Evolutionary conservation across 768 basidiomycete genomes (phyloP), one percentile per base, ranked within the genome.

Genomic region (Agrocybe chaxingu): DNA sequence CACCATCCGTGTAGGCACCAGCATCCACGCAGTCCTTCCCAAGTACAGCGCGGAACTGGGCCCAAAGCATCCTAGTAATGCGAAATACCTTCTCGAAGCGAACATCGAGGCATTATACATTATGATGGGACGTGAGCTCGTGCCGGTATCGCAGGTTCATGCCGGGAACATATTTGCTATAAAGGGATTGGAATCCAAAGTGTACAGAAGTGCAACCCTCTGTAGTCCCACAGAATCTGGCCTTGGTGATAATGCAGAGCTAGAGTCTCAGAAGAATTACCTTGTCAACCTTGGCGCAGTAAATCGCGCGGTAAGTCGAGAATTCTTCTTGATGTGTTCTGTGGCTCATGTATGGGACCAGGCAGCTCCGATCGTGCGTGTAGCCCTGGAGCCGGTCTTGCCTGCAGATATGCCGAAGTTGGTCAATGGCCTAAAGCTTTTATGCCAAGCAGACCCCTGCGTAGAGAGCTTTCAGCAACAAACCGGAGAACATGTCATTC

Each of bases 91-190:
- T 38, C 63, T 78, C 18, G 68, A 72, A 7, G 76, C 85, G 18
- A 74, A 72, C n/a, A 81, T 95, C 10, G 79, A 84, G 50, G 85
- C 82, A 5, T 67, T 99, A 45, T 99, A 98, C 67, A 80, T 89
- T 43, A 98, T 99, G 92, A 98, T 99, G 97, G 97, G 97, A 2
- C 73, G 92, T 38, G 95, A 98, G 62, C 76, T 99, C n/a, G 84
- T 91, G 0, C 76, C 85, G 0, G 91, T 96, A 2, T 75, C 89
- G 16, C 75, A 74, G 52, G 94, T 98, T 1, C 79, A 79, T 30
- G 94, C 97, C 1, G 97, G 97, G 7, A 95, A 96, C 62, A 89
- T 95, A 4, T 98, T 98, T 56, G 97, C 95, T 2, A 83, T 98
- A 54, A 85, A 75, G 55, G 96, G 97, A 0, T 67, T 98, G 49